Percentiles rank a stretch among this genome's conserved stretches.
Evolutionary conservation across 2,329 filamentous ascomycete genomes (phyloP).

Genomic region (Fusarium setosum): DNA sequence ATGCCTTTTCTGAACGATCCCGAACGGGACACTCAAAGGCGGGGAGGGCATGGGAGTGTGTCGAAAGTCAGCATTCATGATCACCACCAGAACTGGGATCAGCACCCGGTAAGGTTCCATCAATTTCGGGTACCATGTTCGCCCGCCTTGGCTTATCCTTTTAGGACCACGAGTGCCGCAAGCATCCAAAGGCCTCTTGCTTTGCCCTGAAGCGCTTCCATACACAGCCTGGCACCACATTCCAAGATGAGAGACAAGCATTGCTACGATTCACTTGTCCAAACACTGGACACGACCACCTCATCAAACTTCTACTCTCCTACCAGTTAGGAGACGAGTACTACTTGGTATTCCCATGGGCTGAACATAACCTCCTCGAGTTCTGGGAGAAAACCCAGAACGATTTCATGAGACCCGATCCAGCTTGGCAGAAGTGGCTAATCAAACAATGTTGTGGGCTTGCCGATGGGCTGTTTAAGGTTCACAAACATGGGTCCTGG

Average conservation of each 20-base stretch:
- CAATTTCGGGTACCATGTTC: background rate
- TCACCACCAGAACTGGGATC: background rate
- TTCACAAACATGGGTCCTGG: background rate
- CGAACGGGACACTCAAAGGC: background rate
- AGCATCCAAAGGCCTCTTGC: background rate
- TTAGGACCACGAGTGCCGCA: too few relatives aligned
- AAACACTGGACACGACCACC: background rate
- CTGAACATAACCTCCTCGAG: background rate
- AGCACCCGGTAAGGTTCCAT: background rate
- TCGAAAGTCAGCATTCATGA: background rate
- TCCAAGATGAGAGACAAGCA: background rate
- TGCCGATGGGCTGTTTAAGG: background rate
- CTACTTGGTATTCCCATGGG: slow-evolving; percentile 8
- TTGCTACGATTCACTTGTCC: background rate
- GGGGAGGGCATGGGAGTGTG: background rate
- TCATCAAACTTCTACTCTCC: background rate
- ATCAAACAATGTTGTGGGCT: background rate
- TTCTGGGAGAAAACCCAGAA: background rate
- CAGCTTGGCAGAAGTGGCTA: background rate
- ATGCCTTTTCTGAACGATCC: background rate
- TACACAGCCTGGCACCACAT: background rate
- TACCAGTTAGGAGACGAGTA: background rate
- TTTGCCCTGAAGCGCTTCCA: background rate
- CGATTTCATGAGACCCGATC: background rate
- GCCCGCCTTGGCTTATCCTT: too few relatives aligned